Conservation (phyloP, 2,329 filamentous ascomycete species). For the Trichophyton mentagrophytes region DNA sequence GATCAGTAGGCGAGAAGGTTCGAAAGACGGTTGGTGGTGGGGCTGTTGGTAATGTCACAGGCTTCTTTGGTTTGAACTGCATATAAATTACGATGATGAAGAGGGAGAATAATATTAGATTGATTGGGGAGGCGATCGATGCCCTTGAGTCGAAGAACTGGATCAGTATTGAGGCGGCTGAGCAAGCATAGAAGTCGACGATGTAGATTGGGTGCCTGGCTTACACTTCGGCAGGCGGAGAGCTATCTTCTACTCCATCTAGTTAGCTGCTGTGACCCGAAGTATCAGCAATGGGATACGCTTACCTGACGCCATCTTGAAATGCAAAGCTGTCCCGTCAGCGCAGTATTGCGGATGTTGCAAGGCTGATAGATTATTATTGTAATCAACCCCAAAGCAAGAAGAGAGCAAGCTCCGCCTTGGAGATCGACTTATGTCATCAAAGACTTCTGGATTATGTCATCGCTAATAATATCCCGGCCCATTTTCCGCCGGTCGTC, state of each 20-base stretch:
- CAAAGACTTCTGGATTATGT: neutral
- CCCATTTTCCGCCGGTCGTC: neutral
- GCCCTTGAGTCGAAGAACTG: constrained; percentile 27
- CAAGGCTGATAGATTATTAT: neutral
- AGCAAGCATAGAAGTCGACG: neutral
- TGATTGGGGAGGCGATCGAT: constrained; percentile 47
- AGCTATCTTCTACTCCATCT: constrained; percentile 1
- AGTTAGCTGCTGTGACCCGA: neutral
- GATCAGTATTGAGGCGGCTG: constrained; percentile 4
- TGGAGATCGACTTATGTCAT: neutral
- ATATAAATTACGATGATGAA: constrained; percentile 46
- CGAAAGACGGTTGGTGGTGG: constrained; percentile 67
- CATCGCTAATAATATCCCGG: neutral
- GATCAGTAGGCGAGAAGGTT: constrained; percentile 67
- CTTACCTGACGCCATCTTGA: constrained; percentile 2
- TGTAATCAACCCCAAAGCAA: too few relatives aligned
- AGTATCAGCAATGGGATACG: neutral
- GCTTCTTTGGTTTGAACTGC: constrained; percentile 44
- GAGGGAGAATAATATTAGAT: constrained; percentile 47
- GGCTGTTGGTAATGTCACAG: constrained; percentile 40
- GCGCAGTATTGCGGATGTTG: neutral
- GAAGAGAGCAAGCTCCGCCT: too few relatives aligned
- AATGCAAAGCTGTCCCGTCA: neutral
- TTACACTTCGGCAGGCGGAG: constrained; percentile 13
- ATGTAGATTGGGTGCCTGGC: neutral